Percentiles rank a stretch among this genome's conserved stretches.
Evolutionary conservation across 768 basidiomycete species (phyloP).

Genomic region (Phanerochaete sordida): DNA sequence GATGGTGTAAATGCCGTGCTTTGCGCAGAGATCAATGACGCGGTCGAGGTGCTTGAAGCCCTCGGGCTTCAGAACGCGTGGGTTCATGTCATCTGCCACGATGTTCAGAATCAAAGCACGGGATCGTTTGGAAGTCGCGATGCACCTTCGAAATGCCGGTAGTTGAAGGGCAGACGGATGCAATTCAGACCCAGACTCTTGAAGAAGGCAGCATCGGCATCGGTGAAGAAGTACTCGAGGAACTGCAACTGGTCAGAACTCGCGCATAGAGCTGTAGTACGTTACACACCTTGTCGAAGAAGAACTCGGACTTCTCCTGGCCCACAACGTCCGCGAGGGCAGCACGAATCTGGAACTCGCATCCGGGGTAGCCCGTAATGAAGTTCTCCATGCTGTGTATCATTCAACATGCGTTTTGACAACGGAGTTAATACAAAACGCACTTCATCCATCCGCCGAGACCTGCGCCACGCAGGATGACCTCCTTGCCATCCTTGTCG

Average conservation of each 20-base stretch:
- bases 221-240: conserved; percentile 80
- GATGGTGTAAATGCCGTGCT: conserved; percentile 76
- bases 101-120: no score
- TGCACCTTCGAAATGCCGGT: conserved; percentile 73
- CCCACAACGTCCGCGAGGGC: conserved; percentile 67
- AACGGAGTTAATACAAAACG: conserved; percentile 24
- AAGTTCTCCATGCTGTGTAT: conserved; percentile 71
- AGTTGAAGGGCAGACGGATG: conserved; percentile 73
- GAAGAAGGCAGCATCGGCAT: conserved; percentile 73
- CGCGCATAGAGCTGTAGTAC: not conserved
- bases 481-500: conserved; percentile 50
- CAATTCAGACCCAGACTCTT: conserved; percentile 77
- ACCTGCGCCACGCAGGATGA: conserved; percentile 69
- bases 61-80: conserved; percentile 66
- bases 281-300: conserved; percentile 75
- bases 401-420: not conserved
- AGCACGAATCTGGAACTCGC: conserved; percentile 74
- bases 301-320: conserved; percentile 63
- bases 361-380: conserved; percentile 76
- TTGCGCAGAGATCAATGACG: conserved; percentile 72
- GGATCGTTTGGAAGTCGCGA: no score
- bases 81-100: conserved; percentile 83
- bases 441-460: conserved; percentile 90
- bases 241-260: conserved; percentile 41
- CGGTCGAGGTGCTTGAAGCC: conserved; percentile 84